Conservation (phyloP, 495 filamentous ascomycete genomes). For the Beverwykella pulmonaria region DNA sequence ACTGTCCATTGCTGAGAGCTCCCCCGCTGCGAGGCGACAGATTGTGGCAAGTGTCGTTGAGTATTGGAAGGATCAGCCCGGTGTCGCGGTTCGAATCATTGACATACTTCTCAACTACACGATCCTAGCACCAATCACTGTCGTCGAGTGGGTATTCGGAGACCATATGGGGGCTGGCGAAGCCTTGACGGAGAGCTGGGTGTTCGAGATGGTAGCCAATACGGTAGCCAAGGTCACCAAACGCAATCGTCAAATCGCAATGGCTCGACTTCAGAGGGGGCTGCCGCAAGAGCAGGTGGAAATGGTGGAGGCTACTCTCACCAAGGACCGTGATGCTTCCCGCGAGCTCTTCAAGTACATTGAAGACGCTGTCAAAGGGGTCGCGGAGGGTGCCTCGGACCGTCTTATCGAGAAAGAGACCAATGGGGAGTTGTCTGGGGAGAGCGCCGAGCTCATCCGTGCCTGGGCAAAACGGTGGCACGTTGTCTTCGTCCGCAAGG, state of each 20-base stretch:
- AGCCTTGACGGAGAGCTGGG: conserved; percentile 68
- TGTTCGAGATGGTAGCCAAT: conserved; percentile 85
- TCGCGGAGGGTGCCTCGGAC: conserved; percentile 74
- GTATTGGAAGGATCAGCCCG: conserved; percentile 92
- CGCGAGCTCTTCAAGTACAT: conserved; percentile 76
- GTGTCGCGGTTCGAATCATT: conserved; percentile 87
- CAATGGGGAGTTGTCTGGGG: conserved; percentile 54
- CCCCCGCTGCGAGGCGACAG: conserved; percentile 73
- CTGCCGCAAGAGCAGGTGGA: conserved; percentile 63
- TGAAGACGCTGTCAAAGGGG: conserved; percentile 73
- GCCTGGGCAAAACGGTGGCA: conserved; percentile 87
- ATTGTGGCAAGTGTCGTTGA: conserved; percentile 87
- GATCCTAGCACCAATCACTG: conserved; percentile 78
- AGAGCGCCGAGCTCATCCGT: conserved; percentile 64
- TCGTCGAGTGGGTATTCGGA: conserved; percentile 84
- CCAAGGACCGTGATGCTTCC: conserved; percentile 69
- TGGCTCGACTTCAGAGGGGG: conserved; percentile 56
- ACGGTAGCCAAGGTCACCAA: conserved; percentile 92
- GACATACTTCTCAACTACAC: conserved; percentile 98
- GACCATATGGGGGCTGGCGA: conserved; percentile 65
- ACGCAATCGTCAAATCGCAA: conserved; percentile 80
- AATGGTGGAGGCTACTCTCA: conserved; percentile 65
- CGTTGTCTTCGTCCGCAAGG: conserved; percentile 77
- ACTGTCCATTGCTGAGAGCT: conserved; percentile 71
- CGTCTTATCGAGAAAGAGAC: conserved; percentile 61